Conservation (phyloP, 2,329 filamentous ascomycete genomes). For the Pochonia chlamydosporia region DNA sequence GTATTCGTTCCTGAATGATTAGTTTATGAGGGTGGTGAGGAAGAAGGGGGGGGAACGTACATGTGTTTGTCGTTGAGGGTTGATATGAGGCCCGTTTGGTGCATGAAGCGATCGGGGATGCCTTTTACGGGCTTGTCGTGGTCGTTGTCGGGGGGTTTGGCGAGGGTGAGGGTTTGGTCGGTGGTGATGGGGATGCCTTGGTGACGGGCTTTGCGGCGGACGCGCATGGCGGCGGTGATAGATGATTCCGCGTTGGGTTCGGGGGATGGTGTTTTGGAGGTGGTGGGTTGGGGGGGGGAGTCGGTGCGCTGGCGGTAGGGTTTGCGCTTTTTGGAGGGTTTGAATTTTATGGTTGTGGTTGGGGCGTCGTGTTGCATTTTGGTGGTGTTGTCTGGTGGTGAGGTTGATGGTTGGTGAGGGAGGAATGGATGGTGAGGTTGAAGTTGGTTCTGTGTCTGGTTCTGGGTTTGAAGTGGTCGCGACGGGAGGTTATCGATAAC, state of each 20-base stretch:
- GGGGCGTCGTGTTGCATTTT: background rate
- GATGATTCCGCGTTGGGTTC: slow-evolving; percentile 24
- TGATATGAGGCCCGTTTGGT: slow-evolving; percentile 63
- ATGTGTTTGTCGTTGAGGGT: slow-evolving; percentile 70
- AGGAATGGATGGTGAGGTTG: no score
- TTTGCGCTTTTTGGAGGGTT: slow-evolving; percentile 54
- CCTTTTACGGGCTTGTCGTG: slow-evolving; percentile 22
- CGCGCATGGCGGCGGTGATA: slow-evolving; percentile 44
- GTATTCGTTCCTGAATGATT: slow-evolving; percentile 73
- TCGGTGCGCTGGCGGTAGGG: slow-evolving; percentile 47
- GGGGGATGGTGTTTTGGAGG: background rate
- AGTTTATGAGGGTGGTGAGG: slow-evolving; percentile 32
- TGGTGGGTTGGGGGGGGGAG: slow-evolving; percentile 14
- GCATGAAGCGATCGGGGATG: slow-evolving; percentile 54
- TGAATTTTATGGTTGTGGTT: slow-evolving; percentile 39
- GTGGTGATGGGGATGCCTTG: slow-evolving; percentile 53
- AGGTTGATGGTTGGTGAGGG: background rate
- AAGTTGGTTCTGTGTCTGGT: no score
- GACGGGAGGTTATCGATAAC: no score
- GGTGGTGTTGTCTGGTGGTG: background rate
- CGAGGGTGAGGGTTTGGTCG: no score
- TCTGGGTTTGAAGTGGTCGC: no score
- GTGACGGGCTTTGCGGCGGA: slow-evolving; percentile 43
- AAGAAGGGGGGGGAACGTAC: slow-evolving; percentile 43
- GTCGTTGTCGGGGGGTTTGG: slow-evolving; percentile 13